phyloP scores from a whole-genome alignment of 179 eudicot genomes.

The Dionaea muscipula region DNA sequence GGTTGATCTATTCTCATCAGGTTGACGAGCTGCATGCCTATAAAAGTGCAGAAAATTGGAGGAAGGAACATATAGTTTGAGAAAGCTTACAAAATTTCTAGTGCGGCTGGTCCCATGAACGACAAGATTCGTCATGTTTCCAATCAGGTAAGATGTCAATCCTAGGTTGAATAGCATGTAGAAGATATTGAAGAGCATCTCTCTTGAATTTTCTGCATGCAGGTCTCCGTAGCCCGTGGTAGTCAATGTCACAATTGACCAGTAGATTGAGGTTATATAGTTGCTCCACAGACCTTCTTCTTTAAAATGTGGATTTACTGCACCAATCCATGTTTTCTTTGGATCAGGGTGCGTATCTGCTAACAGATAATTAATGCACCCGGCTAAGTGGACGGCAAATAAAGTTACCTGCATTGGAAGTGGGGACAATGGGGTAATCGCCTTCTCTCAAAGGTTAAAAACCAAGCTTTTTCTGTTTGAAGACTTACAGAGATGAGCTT shows the following conservation, averaged over 20 bases:
- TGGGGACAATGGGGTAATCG: background rate
- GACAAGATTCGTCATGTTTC: slow-evolving; percentile 93
- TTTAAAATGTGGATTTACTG: slow-evolving; percentile 53
- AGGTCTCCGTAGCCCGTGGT: slow-evolving; percentile 91
- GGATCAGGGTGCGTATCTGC: slow-evolving; percentile 73
- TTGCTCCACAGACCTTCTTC: slow-evolving; percentile 46
- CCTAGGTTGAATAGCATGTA: slow-evolving; percentile 88
- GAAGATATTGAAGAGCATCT: slow-evolving; percentile 64
- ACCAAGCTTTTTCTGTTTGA: background rate
- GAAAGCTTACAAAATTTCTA: slow-evolving; percentile 54
- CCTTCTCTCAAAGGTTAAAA: background rate
- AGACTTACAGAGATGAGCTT: slow-evolving; percentile 68
- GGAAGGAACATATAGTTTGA: no score
- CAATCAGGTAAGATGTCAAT: slow-evolving; percentile 76
- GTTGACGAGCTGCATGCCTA: no score
- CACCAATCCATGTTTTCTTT: slow-evolving; percentile 72
- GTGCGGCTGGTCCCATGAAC: slow-evolving; percentile 93
- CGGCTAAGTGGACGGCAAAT: slow-evolving; percentile 81
- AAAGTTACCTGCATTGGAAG: slow-evolving; percentile 52
- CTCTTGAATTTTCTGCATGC: slow-evolving; percentile 65
- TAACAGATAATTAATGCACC: slow-evolving; percentile 71
- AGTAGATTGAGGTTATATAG: slow-evolving; percentile 60
- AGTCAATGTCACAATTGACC: slow-evolving; percentile 77
- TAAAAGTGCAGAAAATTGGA: no score
- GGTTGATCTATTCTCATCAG: no score